Evolutionary conservation across 345 rosid species (phyloP).

Genomic region (Linum lewisii): DNA sequence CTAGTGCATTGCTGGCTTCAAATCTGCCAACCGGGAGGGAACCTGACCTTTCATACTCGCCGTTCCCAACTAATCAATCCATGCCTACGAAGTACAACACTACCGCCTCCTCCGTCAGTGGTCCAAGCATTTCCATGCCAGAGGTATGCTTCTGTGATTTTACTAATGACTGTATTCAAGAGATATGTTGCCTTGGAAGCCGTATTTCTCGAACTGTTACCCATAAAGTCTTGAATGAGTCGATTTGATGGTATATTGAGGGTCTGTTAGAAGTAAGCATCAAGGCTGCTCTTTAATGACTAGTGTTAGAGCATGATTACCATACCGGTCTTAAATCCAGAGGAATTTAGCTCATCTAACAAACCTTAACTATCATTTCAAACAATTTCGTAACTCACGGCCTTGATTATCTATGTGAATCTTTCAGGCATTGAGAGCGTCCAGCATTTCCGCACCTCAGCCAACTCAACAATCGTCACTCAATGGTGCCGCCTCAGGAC

Average conservation of each 20-base stretch:
- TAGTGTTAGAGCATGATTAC: too few species aligned
- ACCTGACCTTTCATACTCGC: constrained; percentile 70
- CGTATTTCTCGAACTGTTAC: too few species aligned
- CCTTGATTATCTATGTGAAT: background rate
- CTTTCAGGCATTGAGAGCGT: constrained; percentile 56
- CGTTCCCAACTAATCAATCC: constrained; percentile 61
- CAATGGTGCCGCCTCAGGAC: constrained; percentile 65
- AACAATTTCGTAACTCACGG: background rate
- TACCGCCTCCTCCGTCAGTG: constrained; percentile 54
- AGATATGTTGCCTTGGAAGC: too few species aligned
- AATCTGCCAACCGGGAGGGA: constrained; percentile 66
- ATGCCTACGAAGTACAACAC: constrained; percentile 57
- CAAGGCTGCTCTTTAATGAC: too few species aligned
- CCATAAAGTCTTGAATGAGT: too few species aligned
- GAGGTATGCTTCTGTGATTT: constrained; percentile 40
- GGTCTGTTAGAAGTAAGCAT: too few species aligned
- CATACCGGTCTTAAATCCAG: too few species aligned
- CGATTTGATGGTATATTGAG: too few species aligned
- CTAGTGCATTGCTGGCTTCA: constrained; percentile 61
- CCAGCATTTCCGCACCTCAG: constrained; percentile 57
- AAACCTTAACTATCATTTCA: too few species aligned
- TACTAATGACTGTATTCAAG: background rate
- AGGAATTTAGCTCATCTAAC: too few species aligned
- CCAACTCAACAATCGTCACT: constrained; percentile 47
- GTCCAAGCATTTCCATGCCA: constrained; percentile 60